These are phyloP conservation scores for Aureobasidium vineae DNA, from an alignment of 2,329 filamentous ascomycete genomes.

Conservation along the genomic window DNA sequence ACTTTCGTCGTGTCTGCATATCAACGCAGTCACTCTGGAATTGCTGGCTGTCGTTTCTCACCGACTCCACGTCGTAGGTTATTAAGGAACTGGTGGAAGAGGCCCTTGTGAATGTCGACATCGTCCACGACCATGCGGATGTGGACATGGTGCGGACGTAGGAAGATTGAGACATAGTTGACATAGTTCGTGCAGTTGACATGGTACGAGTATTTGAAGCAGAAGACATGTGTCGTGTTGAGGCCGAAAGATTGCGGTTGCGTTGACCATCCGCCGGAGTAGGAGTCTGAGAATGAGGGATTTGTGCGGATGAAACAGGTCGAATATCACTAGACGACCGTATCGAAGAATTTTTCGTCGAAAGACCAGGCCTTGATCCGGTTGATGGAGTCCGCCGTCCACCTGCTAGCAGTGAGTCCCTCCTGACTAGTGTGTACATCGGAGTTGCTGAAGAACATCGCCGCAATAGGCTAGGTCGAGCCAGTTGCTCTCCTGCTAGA, in stretches of 20 bases:
- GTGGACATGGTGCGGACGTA: conserved; percentile 7
- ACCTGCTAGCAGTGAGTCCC: conserved; percentile 4
- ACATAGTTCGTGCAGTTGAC: background rate
- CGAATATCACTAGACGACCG: background rate
- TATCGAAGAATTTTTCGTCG: background rate
- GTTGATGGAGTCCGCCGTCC: background rate
- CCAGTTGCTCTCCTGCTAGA: background rate
- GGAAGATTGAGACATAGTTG: conserved; percentile 1
- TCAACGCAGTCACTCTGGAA: background rate
- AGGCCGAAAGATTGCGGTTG: background rate
- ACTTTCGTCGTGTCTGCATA: background rate
- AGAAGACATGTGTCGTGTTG: background rate
- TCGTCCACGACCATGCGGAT: conserved; percentile 20
- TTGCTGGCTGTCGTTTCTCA: background rate
- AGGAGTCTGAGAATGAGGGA: background rate
- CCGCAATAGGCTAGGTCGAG: background rate
- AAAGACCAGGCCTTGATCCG: background rate
- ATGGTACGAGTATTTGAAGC: background rate
- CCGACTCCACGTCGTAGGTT: background rate
- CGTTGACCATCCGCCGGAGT: background rate
- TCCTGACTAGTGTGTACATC: conserved; percentile 23
- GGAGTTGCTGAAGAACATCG: background rate
- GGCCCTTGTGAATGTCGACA: conserved; percentile 19
- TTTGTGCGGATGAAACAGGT: background rate
- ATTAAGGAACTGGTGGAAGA: background rate